Conservation (phyloP, 495 filamentous ascomycete species). For the Lepraria neglecta region DNA sequence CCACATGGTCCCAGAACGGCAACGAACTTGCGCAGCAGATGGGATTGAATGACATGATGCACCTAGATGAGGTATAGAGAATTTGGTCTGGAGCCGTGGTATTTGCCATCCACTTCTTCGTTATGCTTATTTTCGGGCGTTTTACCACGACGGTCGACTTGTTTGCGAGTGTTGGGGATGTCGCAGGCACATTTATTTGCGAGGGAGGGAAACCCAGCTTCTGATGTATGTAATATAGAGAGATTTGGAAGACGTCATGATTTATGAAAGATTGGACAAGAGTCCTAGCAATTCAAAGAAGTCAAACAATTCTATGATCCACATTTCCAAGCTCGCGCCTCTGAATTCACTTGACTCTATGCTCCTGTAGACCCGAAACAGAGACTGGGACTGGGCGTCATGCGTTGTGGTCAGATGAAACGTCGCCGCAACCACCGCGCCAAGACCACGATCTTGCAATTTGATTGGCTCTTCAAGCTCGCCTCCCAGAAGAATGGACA, state of each 20-base stretch:
- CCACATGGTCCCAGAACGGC: constrained; percentile 24
- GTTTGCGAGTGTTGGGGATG: background rate
- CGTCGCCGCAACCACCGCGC: background rate
- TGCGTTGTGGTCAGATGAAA: background rate
- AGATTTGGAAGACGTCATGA: background rate
- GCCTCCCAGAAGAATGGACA: background rate
- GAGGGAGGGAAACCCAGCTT: constrained; percentile 7
- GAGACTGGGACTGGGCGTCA: no score
- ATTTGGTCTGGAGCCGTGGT: background rate
- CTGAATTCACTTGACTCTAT: background rate
- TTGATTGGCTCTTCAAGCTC: background rate
- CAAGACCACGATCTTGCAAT: background rate
- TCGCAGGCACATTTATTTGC: background rate
- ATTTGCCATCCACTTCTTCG: background rate
- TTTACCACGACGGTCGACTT: background rate
- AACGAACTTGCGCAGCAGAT: constrained; percentile 24
- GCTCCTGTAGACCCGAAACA: no score
- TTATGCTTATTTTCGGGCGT: background rate
- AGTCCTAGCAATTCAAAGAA: background rate
- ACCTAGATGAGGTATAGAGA: constrained; percentile 23
- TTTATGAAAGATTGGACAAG: background rate
- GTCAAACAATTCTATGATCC: background rate
- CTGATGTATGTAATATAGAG: constrained; percentile 16
- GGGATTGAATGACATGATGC: constrained; percentile 26
- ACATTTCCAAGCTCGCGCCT: background rate